phyloP scores from a whole-genome alignment of 352 stramenopile species.

The Globisporangium irregulare region DNA sequence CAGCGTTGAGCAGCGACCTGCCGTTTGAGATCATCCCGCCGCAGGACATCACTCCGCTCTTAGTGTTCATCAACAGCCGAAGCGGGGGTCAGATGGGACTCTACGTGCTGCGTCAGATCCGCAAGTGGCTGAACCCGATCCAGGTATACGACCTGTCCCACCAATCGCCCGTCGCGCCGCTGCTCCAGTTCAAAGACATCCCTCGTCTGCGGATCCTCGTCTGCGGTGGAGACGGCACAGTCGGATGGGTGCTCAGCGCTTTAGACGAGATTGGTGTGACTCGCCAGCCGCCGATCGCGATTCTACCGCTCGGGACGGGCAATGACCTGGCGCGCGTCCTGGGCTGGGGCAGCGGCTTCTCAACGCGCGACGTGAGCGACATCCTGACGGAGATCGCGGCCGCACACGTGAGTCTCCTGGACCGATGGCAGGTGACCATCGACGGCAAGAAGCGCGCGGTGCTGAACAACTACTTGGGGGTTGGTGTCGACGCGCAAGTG shows the following conservation, averaged over 20 bases:
- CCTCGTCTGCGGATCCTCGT: slow-evolving; percentile 90
- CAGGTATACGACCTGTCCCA: slow-evolving; percentile 95
- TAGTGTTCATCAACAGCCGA: slow-evolving; percentile 96
- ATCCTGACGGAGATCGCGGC: slow-evolving; percentile 65
- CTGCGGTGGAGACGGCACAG: slow-evolving; percentile 94
- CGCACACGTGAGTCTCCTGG: slow-evolving; percentile 70
- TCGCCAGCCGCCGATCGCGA: slow-evolving; percentile 90
- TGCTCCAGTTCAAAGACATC: slow-evolving; percentile 90
- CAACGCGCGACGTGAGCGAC: slow-evolving; percentile 60
- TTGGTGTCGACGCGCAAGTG: slow-evolving; percentile 90
- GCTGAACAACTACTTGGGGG: slow-evolving; percentile 80
- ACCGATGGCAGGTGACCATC: slow-evolving; percentile 75
- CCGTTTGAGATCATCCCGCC: slow-evolving; percentile 59
- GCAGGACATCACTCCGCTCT: slow-evolving; percentile 48
- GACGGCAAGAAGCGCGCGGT: slow-evolving; percentile 61
- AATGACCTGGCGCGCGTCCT: slow-evolving; percentile 93
- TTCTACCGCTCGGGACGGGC: slow-evolving; percentile 94
- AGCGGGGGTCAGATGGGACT: slow-evolving; percentile 93
- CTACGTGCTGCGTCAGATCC: slow-evolving; percentile 90
- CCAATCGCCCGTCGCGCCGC: slow-evolving; percentile 87
- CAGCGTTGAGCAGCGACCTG: slow-evolving; percentile 22
- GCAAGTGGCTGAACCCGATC: slow-evolving; percentile 93
- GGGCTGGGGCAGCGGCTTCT: slow-evolving; percentile 93
- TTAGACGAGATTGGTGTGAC: slow-evolving; percentile 61
- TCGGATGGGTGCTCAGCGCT: slow-evolving; percentile 88